phyloP scores from a whole-genome alignment of 1,284 basidiomycete species.

The Xerocomus nothofagi region DNA sequence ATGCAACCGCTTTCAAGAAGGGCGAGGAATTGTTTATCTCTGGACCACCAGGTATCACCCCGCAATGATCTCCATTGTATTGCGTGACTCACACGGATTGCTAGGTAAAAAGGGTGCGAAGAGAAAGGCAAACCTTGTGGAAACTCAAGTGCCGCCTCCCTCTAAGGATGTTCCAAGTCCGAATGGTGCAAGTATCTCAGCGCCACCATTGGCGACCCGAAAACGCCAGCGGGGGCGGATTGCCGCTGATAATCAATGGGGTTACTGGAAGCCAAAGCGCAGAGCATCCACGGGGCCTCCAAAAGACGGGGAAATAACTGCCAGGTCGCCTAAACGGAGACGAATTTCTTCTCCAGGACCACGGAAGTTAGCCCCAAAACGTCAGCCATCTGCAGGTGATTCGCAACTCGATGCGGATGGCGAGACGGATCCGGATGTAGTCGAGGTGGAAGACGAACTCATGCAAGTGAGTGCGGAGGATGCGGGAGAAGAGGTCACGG shows the following conservation, averaged over 20 bases:
- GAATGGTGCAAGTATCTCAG: constrained; percentile 17
- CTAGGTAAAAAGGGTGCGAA: constrained; percentile 26
- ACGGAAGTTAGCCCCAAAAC: constrained; percentile 18
- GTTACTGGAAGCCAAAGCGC: constrained; percentile 10
- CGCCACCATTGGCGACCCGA: constrained; percentile 19
- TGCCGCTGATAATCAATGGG: constrained; percentile 7
- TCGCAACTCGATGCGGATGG: constrained; percentile 37
- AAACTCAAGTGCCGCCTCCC: constrained; percentile 5
- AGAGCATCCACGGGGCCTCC: constrained; percentile 11
- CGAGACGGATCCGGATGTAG: constrained; percentile 34
- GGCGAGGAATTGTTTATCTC: constrained; percentile 55
- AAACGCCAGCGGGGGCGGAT: constrained; percentile 27
- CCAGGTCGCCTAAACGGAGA: constrained; percentile 19
- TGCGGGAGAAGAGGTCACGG: constrained; percentile 14
- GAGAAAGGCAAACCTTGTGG: constrained; percentile 17
- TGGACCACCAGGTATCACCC: constrained; percentile 54
- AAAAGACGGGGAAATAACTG: constrained; percentile 8
- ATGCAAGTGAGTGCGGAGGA: constrained; percentile 31
- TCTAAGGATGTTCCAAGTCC: constrained; percentile 9
- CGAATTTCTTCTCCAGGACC: constrained; percentile 32
- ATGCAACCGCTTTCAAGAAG: constrained; percentile 49
- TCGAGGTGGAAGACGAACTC: constrained; percentile 36
- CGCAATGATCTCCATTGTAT: neutral
- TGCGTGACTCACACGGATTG: constrained; percentile 4
- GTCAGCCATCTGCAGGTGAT: constrained; percentile 28